Percentiles rank a stretch among this genome's conserved stretches.
Conservation (phyloP, 495 filamentous ascomycete species). For the Hypoxylon subgilvum region DNA sequence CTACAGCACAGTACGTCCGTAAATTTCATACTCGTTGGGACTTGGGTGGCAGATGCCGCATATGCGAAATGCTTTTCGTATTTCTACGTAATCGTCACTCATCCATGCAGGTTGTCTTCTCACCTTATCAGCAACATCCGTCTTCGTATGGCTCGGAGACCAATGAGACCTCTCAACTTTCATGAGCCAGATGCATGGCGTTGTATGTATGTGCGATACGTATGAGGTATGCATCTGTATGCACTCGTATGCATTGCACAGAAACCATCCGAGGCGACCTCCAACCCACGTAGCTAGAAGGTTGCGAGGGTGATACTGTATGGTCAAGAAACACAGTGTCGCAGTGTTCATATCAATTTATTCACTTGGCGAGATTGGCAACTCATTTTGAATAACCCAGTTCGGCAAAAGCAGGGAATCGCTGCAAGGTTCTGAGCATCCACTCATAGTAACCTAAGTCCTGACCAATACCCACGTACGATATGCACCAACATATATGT, state of each 20-base stretch:
- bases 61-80: no score
- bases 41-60: background rate
- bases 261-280: background rate
- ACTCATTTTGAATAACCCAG: slow-evolving; percentile 29
- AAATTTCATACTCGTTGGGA: background rate
- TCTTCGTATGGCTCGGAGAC: slow-evolving; percentile 19
- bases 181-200: slow-evolving; percentile 8
- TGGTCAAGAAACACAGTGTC: slow-evolving; percentile 29
- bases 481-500: background rate
- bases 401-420: slow-evolving; percentile 36
- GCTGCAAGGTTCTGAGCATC: slow-evolving; percentile 31
- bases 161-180: slow-evolving; percentile 4
- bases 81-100: slow-evolving; percentile 15
- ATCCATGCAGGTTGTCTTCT: slow-evolving; percentile 19
- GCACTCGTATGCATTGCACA: slow-evolving; percentile 5
- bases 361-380: slow-evolving; percentile 34
- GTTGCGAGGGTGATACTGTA: slow-evolving; percentile 21
- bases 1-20: background rate
- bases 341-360: slow-evolving; percentile 29
- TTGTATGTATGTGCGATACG: background rate
- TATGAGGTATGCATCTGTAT: background rate
- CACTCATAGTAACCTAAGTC: slow-evolving; percentile 7
- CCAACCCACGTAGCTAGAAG: no score
- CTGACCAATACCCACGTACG: slow-evolving; percentile 5
- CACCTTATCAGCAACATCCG: slow-evolving; percentile 25